Evolutionary conservation across 345 rosid genomes (phyloP).

Genomic region (Zanthoxylum bungeanum): DNA sequence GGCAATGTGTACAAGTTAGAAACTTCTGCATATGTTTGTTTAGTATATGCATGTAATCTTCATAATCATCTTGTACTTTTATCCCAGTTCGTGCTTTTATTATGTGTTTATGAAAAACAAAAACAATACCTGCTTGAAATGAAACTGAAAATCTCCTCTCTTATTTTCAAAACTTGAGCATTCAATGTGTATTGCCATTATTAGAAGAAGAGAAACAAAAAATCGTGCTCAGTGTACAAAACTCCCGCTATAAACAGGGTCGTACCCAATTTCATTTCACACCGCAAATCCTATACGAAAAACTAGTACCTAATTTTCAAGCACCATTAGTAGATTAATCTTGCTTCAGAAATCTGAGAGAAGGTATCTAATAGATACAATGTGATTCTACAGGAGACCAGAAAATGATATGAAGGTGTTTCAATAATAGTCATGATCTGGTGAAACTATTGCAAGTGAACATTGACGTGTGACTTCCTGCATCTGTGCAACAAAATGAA

Average conservation of each 20-base stretch:
- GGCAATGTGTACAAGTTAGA: slow-evolving; percentile 12
- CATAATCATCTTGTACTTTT: neutral
- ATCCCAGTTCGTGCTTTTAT: neutral
- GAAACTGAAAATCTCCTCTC: too few species aligned
- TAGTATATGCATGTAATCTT: neutral
- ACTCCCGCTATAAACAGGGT: too few species aligned
- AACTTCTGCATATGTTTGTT: neutral
- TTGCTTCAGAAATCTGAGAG: too few species aligned
- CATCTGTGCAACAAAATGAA: neutral
- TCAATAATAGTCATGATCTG: neutral
- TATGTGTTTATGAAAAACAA: neutral
- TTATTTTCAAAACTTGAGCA: too few species aligned
- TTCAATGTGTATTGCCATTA: too few species aligned
- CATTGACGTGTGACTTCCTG: neutral
- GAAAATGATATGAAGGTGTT: neutral
- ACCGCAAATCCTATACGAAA: too few species aligned
- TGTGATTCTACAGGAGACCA: too few species aligned
- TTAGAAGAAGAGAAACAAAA: neutral
- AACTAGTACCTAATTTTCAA: too few species aligned
- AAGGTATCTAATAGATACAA: too few species aligned
- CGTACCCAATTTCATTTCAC: too few species aligned
- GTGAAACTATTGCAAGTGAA: neutral
- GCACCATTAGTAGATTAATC: too few species aligned
- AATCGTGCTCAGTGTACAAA: neutral
- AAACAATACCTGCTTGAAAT: neutral